phyloP scores from a whole-genome alignment of 106 monocot genomes.

The Acanthochlamys bracteata region DNA sequence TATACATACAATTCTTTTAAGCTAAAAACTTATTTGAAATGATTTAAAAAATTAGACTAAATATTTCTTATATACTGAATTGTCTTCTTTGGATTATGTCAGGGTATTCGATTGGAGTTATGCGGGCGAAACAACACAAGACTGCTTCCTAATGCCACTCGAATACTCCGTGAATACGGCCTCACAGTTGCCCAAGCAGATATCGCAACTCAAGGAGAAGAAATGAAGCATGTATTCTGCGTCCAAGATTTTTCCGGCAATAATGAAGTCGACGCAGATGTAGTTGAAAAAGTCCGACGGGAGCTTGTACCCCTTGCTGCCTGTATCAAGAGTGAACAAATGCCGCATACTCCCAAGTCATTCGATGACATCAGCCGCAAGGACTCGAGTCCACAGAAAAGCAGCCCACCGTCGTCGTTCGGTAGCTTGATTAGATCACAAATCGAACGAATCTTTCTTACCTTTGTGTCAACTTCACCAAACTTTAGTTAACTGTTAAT shows the following conservation, averaged over 20 bases:
- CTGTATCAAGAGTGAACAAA: conserved; percentile 30
- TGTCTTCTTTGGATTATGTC: neutral
- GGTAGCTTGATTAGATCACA: conserved; percentile 37
- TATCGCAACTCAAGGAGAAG: neutral
- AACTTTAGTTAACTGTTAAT: neutral
- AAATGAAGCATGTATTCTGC: conserved; percentile 36
- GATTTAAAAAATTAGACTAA: too few species aligned
- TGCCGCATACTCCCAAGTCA: conserved; percentile 13
- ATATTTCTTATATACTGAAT: too few species aligned
- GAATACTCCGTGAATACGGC: conserved; percentile 44
- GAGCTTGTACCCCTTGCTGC: conserved; percentile 41
- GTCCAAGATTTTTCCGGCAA: conserved; percentile 50
- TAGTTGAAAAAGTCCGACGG: conserved; percentile 33
- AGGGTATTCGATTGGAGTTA: conserved; percentile 61
- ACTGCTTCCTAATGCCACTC: conserved; percentile 50
- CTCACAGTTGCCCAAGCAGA: conserved; percentile 53
- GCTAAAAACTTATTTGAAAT: too few species aligned
- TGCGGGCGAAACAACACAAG: conserved; percentile 28
- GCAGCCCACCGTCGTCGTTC: neutral
- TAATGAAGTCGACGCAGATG: conserved; percentile 21
- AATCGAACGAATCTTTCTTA: conserved; percentile 37
- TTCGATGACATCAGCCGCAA: neutral
- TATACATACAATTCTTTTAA: too few species aligned
- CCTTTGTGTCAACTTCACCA: neutral
- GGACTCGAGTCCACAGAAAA: too few species aligned